A percentile compares a stretch with the other conserved stretches of the same genome.
These are phyloP conservation scores for Tubosaeta sp. DNA, from an alignment of 768 basidiomycete genomes.

Conservation along the genomic window DNA sequence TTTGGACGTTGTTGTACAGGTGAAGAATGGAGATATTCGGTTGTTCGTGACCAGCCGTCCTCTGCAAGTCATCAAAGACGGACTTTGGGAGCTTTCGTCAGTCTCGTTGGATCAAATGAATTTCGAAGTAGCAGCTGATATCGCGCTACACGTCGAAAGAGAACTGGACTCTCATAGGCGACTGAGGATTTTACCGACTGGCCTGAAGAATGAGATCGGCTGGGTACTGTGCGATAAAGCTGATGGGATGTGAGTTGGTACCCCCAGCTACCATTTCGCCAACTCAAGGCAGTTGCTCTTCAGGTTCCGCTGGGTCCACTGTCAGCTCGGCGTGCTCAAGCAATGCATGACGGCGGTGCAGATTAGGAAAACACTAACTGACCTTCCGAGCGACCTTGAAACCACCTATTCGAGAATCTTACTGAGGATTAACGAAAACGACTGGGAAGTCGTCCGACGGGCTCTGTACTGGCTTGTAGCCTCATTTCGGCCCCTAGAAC, in stretches of 20 bases:
- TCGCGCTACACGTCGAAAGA: constrained; percentile 1
- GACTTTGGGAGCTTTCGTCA: background rate
- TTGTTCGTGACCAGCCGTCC: constrained; percentile 11
- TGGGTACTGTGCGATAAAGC: background rate
- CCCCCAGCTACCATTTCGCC: too few relatives aligned
- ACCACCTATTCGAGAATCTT: constrained; percentile 9
- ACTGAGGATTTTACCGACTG: background rate
- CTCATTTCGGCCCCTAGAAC: constrained; percentile 1
- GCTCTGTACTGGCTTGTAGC: constrained; percentile 9
- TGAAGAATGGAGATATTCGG: background rate
- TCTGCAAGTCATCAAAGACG: constrained; percentile 5
- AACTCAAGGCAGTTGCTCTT: too few relatives aligned
- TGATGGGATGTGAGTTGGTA: constrained; percentile 10
- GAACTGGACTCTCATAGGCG: constrained; percentile 10
- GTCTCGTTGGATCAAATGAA: constrained; percentile 7
- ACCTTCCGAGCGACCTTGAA: constrained; percentile 7
- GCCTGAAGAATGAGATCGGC: constrained; percentile 6
- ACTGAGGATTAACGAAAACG: background rate
- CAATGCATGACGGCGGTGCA: constrained; percentile 1
- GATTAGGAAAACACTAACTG: constrained; percentile 1
- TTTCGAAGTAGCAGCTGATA: constrained; percentile 1
- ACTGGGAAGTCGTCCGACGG: background rate
- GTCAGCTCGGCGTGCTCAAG: constrained; percentile 9
- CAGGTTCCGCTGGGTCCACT: constrained; percentile 18
- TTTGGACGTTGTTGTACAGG: background rate